Percentiles rank a stretch among this genome's conserved stretches.
Evolutionary conservation across 805 yeast species (phyloP).

Genomic region (Schwanniomyces occidentalis): DNA sequence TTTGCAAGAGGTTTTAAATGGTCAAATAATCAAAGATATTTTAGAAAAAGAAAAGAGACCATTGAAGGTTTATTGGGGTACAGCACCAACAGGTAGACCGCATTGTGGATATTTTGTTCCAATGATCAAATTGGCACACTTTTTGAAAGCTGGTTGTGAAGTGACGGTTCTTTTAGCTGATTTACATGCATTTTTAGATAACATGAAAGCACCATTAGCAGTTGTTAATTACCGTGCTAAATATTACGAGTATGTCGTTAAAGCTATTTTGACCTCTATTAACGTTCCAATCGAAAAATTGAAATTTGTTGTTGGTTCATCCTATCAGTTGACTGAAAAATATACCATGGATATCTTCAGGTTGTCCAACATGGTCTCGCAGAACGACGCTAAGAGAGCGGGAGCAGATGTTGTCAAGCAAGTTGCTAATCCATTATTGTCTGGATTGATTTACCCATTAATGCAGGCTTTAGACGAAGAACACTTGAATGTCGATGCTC

Average conservation of each 20-base stretch:
- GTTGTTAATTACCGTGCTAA: conserved; percentile 85
- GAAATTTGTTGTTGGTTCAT: conserved; percentile 80
- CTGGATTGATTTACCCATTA: conserved; percentile 94
- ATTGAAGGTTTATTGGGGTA: conserved; percentile 94
- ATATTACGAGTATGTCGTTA: conserved; percentile 82
- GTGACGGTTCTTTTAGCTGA: conserved; percentile 92
- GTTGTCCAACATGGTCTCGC: conserved; percentile 80
- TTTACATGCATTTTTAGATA: conserved; percentile 93
- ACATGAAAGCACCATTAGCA: conserved; percentile 97
- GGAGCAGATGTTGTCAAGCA: conserved; percentile 99
- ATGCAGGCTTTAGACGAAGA: conserved; percentile 99
- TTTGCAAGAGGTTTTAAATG: conserved; percentile 89
- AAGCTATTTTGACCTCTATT: conserved; percentile 80
- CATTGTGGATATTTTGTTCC: conserved; percentile 99
- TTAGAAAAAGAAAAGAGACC: conserved; percentile 81
- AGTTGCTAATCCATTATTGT: conserved; percentile 87
- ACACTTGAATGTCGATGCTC: conserved; percentile 83
- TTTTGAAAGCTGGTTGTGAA: conserved; percentile 93
- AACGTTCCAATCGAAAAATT: conserved; percentile 91
- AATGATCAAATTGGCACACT: conserved; percentile 94
- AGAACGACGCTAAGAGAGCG: conserved; percentile 96
- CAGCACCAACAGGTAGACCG: conserved; percentile 98
- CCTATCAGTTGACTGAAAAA: conserved; percentile 77
- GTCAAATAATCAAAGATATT: conserved; percentile 81
- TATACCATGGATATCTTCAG: conserved; percentile 90